Base-by-base conservation (phyloP, 331 rosid genomes). In the Quercus tomentella region DNA sequence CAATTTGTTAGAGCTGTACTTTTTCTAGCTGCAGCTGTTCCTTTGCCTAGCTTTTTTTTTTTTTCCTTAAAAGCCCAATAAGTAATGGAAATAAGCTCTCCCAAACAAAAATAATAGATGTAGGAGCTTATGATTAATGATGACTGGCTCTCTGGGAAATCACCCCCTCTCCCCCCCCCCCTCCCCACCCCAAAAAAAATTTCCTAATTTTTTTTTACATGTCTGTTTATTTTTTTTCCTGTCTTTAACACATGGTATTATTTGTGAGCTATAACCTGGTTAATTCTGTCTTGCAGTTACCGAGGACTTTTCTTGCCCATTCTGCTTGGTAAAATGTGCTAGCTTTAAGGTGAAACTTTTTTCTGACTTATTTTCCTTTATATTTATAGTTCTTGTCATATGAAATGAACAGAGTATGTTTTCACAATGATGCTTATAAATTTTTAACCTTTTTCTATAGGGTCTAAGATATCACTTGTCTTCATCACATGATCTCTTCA, bases 301-400 rank as follows among this genome's bases (percentile, higher is more conserved):
- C 1, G 92, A 91, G 89, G 93, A 93, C 55, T 93, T 93, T 77
- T 78, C 92, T 69, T 93, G 98, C 86, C 93, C 98, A 5, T 91
- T 93, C 82, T 93, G 98, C 89, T 88, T 93, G 93, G 88, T 91
- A 58, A 93, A 88, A 84, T 89, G 98, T 81, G 86, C 92, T 55
- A 83, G 92, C 89, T 93, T 89, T 79, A 89, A 93, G 98, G 98
- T 96, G 79, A 72, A 41, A 22, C 28, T 73, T 69, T 62, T 79
- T 69, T 77, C 51, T 66, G 9, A 52, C 16, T 74, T 26, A 17
- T 67, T 45, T 67, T 73, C 75, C 65, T 30, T 56, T 45, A 58
- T 58, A 30, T 74, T 18, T 66, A 25, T 16, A 4, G 62, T 80
- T 67, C 28, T 54, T 51, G 56, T 63, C 28, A 33, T 70, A n/a